A percentile compares a stretch with the other conserved stretches of the same genome.
phyloP scores from a whole-genome alignment of 2,329 filamentous ascomycete species.

The Dothideomycetes sp. region DNA sequence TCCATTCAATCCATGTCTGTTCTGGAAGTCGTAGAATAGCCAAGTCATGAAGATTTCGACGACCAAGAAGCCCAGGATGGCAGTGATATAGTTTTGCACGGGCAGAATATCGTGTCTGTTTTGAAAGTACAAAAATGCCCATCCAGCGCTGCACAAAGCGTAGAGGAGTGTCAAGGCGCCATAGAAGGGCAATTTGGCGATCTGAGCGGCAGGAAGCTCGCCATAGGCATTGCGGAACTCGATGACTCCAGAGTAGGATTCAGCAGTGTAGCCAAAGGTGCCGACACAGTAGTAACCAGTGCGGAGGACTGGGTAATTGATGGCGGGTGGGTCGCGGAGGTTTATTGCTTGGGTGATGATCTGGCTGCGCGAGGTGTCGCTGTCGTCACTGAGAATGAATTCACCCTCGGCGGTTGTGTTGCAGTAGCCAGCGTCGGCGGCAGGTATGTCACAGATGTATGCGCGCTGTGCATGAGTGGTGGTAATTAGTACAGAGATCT shows the following conservation, averaged over 20 bases:
- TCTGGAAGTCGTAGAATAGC: slow-evolving; percentile 97
- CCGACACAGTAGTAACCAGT: slow-evolving; percentile 96
- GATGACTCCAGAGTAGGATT: slow-evolving; percentile 67
- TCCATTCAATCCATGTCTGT: slow-evolving; percentile 73
- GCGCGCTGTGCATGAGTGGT: slow-evolving; percentile 37
- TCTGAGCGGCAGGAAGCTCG: slow-evolving; percentile 88
- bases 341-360: slow-evolving; percentile 75
- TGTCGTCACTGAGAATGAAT: slow-evolving; percentile 72
- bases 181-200: slow-evolving; percentile 95
- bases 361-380: slow-evolving; percentile 55
- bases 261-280: slow-evolving; percentile 57
- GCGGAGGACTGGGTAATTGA: slow-evolving; percentile 76
- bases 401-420: slow-evolving; percentile 67
- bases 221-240: slow-evolving; percentile 95
- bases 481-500: too few species aligned
- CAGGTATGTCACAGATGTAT: slow-evolving; percentile 66
- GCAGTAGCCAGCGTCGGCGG: slow-evolving; percentile 60
- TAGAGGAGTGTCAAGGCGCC: slow-evolving; percentile 90
- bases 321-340: slow-evolving; percentile 59
- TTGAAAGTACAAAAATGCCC: slow-evolving; percentile 92
- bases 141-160: slow-evolving; percentile 74
- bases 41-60: slow-evolving; percentile 97
- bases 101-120: slow-evolving; percentile 88
- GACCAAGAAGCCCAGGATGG: slow-evolving; percentile 87
- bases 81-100: slow-evolving; percentile 98